Evolutionary conservation across 1,139 yeast genomes (phyloP).

Genomic region (Casaregolazyma lundiana): DNA sequence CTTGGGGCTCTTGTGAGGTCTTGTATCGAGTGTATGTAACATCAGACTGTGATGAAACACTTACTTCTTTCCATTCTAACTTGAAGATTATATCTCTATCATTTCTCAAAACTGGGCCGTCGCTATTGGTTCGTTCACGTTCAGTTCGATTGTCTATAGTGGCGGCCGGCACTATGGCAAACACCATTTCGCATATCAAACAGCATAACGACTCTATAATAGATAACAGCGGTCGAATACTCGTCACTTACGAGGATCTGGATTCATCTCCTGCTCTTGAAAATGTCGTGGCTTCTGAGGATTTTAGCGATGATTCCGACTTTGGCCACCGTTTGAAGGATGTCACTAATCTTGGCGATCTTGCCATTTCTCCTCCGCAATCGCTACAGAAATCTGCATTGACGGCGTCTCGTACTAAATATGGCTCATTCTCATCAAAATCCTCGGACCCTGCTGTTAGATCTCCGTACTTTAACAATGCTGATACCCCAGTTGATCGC

Average conservation of each 20-base stretch:
- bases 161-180: constrained; percentile 5
- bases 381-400: not conserved
- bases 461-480: not conserved
- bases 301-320: constrained; percentile 3
- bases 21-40: not conserved
- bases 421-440: not conserved
- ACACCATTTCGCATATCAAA: not conserved
- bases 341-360: constrained; percentile 4
- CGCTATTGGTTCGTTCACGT: constrained; percentile 4
- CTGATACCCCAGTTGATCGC: not conserved
- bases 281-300: not conserved
- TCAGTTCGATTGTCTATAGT: constrained; percentile 2
- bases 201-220: constrained; percentile 3
- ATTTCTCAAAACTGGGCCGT: constrained; percentile 2
- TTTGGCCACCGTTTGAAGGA: not conserved
- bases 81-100: not conserved
- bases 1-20: not conserved
- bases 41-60: no score
- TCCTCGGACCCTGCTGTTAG: not conserved
- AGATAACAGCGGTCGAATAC: not conserved
- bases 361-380: not conserved
- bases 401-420: not conserved
- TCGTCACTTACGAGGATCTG: constrained; percentile 5
- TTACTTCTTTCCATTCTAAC: not conserved
- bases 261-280: constrained; percentile 2